phyloP scores from a whole-genome alignment of 2,329 filamentous ascomycete genomes.

The Xylaria sp. region DNA sequence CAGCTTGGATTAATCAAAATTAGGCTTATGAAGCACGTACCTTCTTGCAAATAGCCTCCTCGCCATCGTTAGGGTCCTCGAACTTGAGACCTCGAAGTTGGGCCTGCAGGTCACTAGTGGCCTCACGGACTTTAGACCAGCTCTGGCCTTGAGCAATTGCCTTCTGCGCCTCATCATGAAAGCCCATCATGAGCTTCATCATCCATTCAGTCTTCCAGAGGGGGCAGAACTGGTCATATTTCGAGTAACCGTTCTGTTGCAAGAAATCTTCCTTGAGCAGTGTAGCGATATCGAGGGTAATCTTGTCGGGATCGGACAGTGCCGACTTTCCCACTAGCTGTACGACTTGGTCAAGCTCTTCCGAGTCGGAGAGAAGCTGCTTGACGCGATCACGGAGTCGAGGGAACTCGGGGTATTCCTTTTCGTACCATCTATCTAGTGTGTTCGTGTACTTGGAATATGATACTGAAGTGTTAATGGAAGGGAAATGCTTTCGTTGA shows the following conservation, averaged over 20 bases:
- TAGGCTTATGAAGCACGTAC: conserved; percentile 57
- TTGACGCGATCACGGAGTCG: conserved; percentile 91
- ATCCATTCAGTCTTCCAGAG: conserved; percentile 99
- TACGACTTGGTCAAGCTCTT: conserved; percentile 98
- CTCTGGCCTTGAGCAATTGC: conserved; percentile 88
- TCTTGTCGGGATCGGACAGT: conserved; percentile 96
- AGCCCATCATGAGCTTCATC: conserved; percentile 99
- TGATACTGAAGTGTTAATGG: conserved; percentile 92
- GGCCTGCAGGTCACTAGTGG: conserved; percentile 85
- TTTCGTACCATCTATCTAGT: conserved; percentile 93
- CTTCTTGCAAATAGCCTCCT: conserved; percentile 86
- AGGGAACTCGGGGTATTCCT: conserved; percentile 93
- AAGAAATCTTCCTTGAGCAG: conserved; percentile 98
- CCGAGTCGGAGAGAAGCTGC: conserved; percentile 91
- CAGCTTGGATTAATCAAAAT: background rate
- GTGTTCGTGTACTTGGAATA: conserved; percentile 96
- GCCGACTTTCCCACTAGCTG: conserved; percentile 98
- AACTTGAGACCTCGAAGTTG: conserved; percentile 95
- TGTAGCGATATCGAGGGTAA: conserved; percentile 90
- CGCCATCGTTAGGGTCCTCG: conserved; percentile 85
- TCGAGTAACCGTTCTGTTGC: conserved; percentile 98
- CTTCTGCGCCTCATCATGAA: conserved; percentile 98
- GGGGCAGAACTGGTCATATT: conserved; percentile 99
- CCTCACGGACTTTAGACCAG: conserved; percentile 93
- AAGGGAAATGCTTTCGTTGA: conserved; percentile 98